Evolutionary conservation across 2,329 filamentous ascomycete species (phyloP).

Genomic region (Pezicula carpinea): DNA sequence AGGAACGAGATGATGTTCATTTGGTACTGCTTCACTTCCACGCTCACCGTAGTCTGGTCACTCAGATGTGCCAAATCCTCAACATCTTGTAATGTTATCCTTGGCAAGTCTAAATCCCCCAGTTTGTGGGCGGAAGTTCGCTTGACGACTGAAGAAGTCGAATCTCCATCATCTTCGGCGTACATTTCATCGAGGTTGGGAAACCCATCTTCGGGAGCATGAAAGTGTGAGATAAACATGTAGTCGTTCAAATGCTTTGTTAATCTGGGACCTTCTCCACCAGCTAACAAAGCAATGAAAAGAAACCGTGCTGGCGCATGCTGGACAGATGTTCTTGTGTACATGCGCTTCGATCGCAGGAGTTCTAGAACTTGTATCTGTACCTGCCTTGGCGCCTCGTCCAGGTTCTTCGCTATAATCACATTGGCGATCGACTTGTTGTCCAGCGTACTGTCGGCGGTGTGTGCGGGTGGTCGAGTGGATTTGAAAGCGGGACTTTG

Average conservation of each 20-base stretch:
- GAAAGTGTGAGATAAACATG: slow-evolving; percentile 84
- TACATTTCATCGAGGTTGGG: slow-evolving; percentile 65
- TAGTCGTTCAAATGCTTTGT: slow-evolving; percentile 68
- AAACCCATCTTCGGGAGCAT: slow-evolving; percentile 67
- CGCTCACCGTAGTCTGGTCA: slow-evolving; percentile 56
- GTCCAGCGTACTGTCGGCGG: slow-evolving; percentile 33
- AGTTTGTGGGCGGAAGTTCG: slow-evolving; percentile 16
- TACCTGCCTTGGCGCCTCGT: slow-evolving; percentile 66
- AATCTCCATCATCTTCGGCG: slow-evolving; percentile 18
- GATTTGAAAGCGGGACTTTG: slow-evolving; percentile 23
- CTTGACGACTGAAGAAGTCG: slow-evolving; percentile 28
- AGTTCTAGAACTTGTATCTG: slow-evolving; percentile 80
- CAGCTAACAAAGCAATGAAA: slow-evolving; percentile 67
- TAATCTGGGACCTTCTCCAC: slow-evolving; percentile 44
- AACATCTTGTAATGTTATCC: slow-evolving; percentile 26
- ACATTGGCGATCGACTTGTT: slow-evolving; percentile 68
- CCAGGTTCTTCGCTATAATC: slow-evolving; percentile 75
- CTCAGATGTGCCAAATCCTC: slow-evolving; percentile 41
- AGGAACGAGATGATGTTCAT: slow-evolving; percentile 86
- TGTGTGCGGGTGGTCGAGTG: slow-evolving; percentile 23
- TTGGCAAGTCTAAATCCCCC: slow-evolving; percentile 14
- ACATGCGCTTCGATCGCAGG: slow-evolving; percentile 72
- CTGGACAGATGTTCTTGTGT: slow-evolving; percentile 70
- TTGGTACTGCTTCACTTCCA: slow-evolving; percentile 78
- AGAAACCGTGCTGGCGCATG: slow-evolving; percentile 73